phyloP scores from a whole-genome alignment of 352 stramenopile species.

The Albugo laibachii region DNA sequence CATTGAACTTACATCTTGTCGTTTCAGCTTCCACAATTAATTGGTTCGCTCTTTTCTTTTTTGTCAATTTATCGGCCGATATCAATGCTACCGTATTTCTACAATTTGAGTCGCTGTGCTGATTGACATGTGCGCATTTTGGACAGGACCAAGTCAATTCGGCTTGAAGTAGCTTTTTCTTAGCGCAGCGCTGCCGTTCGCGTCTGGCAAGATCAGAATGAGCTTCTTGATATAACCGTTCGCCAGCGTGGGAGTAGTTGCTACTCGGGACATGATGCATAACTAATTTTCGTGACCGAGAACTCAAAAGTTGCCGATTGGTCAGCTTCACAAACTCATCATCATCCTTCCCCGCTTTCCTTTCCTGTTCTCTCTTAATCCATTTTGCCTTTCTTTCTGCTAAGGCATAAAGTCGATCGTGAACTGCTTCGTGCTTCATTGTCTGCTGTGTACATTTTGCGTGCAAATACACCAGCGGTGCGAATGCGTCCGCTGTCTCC shows the following conservation, averaged over 20 bases:
- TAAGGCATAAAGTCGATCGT: conserved; percentile 42
- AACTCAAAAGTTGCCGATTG: conserved; percentile 24
- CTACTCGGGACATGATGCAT: conserved; percentile 20
- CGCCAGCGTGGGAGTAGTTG: conserved; percentile 40
- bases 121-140: conserved; percentile 50
- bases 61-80: background rate
- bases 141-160: conserved; percentile 37
- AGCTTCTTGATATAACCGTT: conserved; percentile 53
- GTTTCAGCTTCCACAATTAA: background rate
- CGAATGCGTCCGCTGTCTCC: no score
- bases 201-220: conserved; percentile 44
- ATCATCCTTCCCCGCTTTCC: conserved; percentile 31
- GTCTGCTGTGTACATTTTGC: no score
- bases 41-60: background rate
- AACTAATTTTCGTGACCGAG: conserved; percentile 38
- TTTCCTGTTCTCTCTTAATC: conserved; percentile 45
- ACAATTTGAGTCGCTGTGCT: conserved; percentile 26
- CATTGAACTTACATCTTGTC: background rate
- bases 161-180: conserved; percentile 28
- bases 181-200: conserved; percentile 3
- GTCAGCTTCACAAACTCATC: conserved; percentile 17
- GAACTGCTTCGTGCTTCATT: conserved; percentile 13
- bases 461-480: no score
- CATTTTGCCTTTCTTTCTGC: conserved; percentile 54
- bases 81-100: conserved; percentile 22